These are phyloP conservation scores for Lodderomyces beijingensis DNA, from an alignment of 1,139 yeast genomes.

Conservation along the genomic window DNA sequence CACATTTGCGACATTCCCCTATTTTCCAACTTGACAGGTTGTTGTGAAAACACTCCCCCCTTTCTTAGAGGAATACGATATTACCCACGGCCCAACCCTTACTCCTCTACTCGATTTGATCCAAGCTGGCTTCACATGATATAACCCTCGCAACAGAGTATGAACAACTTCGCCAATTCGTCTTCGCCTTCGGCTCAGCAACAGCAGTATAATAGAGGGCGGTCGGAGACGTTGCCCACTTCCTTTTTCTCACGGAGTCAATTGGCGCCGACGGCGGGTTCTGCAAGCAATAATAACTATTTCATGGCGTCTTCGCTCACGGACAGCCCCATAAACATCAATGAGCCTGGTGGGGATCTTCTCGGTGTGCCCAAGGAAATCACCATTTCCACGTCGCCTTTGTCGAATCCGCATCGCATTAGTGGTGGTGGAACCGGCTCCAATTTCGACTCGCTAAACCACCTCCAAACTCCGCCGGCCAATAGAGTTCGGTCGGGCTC, in stretches of 20 bases:
- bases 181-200: conserved; percentile 2
- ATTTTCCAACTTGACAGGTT: too few relatives aligned
- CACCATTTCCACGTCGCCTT: conserved; percentile 2
- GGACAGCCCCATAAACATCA: conserved; percentile 3
- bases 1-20: too few relatives aligned
- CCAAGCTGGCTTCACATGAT: too few relatives aligned
- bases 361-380: conserved; percentile 3
- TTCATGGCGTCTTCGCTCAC: conserved; percentile 1
- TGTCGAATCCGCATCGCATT: neutral
- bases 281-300: neutral
- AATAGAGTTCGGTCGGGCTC: conserved; percentile 41
- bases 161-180: too few relatives aligned
- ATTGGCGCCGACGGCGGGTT: conserved; percentile 14
- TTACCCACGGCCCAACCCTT: too few relatives aligned
- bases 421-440: neutral
- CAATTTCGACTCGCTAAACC: neutral
- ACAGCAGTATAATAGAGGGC: conserved; percentile 30
- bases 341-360: conserved; percentile 1
- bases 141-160: too few relatives aligned
- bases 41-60: too few relatives aligned
- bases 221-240: conserved; percentile 59
- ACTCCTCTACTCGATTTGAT: too few relatives aligned
- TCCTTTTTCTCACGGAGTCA: conserved; percentile 19
- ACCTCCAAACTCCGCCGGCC: conserved; percentile 8
- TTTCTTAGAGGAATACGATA: too few relatives aligned